A percentile compares a stretch with the other conserved stretches of the same genome.
Evolutionary conservation across 2,329 filamentous ascomycete genomes (phyloP).

Genomic region (Botrytis galanthina): DNA sequence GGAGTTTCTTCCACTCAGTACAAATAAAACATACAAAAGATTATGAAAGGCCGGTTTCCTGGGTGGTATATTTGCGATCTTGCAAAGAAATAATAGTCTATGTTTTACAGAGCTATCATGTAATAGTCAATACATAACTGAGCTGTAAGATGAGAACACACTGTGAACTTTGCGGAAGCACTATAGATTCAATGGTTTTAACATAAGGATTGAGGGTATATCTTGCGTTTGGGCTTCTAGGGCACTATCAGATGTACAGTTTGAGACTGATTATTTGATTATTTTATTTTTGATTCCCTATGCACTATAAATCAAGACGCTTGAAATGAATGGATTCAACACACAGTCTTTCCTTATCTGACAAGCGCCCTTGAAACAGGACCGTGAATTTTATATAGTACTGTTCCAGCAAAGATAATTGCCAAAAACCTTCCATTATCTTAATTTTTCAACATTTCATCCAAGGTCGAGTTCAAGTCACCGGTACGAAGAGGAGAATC

Average conservation of each 20-base stretch:
- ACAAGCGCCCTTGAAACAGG: background rate
- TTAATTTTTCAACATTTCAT: background rate
- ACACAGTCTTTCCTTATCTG: too few relatives aligned
- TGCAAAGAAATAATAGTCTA: background rate
- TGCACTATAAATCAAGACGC: too few relatives aligned
- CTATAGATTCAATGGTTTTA: background rate
- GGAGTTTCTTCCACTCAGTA: too few relatives aligned
- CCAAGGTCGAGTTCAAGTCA: background rate
- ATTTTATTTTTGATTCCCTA: too few relatives aligned
- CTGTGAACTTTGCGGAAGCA: background rate
- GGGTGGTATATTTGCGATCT: background rate
- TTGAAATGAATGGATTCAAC: background rate
- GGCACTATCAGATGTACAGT: background rate
- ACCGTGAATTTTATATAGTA: background rate
- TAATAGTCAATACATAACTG: too few relatives aligned
- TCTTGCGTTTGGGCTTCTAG: background rate
- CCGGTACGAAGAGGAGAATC: background rate
- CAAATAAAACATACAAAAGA: background rate
- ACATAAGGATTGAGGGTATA: background rate
- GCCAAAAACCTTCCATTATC: background rate
- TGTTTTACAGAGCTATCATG: background rate
- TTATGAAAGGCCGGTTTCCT: background rate
- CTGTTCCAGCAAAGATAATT: background rate
- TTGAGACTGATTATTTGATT: background rate
- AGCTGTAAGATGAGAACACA: background rate